Conservation (phyloP, 495 filamentous ascomycete species). For the Hyaloscypha hepaticicola region DNA sequence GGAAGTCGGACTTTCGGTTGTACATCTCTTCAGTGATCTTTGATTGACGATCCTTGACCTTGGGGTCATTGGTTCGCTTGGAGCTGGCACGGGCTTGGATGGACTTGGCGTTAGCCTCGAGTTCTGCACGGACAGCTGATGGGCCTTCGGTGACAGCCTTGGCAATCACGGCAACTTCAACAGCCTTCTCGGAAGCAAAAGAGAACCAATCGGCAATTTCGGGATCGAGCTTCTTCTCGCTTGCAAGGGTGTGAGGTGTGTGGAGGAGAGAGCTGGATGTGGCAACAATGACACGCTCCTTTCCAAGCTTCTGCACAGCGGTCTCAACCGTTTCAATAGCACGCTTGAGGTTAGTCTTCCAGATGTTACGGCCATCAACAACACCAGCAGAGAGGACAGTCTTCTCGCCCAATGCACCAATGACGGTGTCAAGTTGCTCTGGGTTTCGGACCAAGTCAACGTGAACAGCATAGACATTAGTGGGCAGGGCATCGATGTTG, state of each 20-base stretch:
- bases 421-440: constrained; percentile 85
- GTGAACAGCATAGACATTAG: constrained; percentile 78
- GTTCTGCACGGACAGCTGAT: constrained; percentile 75
- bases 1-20: constrained; percentile 88
- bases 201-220: constrained; percentile 98
- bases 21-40: constrained; percentile 81
- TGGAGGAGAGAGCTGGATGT: constrained; percentile 97
- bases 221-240: constrained; percentile 91
- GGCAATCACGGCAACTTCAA: constrained; percentile 87
- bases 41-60: constrained; percentile 91
- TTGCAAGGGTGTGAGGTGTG: constrained; percentile 93
- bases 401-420: constrained; percentile 72
- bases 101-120: constrained; percentile 93
- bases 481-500: constrained; percentile 87
- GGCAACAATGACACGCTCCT: constrained; percentile 92
- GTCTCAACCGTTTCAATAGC: constrained; percentile 86
- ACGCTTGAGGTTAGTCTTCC: constrained; percentile 96
- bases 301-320: constrained; percentile 88
- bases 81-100: constrained; percentile 86
- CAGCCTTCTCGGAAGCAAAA: constrained; percentile 92
- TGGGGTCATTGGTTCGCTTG: constrained; percentile 90
- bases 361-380: constrained; percentile 98
- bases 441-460: constrained; percentile 95
- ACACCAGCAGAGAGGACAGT: constrained; percentile 92
- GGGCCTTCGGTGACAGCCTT: constrained; percentile 93